Conservation (phyloP, 1,284 basidiomycete species). For the Ustilago lituana region DNA sequence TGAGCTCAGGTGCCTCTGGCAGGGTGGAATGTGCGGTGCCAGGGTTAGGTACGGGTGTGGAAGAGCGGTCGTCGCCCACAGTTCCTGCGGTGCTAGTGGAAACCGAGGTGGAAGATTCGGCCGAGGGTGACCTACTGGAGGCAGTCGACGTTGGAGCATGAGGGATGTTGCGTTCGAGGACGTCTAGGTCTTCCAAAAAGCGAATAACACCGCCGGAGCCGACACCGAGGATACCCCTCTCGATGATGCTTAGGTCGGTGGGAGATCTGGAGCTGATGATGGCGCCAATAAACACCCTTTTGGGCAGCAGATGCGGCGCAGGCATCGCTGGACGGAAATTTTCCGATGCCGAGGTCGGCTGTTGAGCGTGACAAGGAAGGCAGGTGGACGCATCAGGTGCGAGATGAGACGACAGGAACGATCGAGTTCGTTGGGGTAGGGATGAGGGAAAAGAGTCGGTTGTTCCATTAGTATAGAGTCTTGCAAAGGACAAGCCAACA, state of each 20-base stretch:
- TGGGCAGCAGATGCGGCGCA: conserved; percentile 49
- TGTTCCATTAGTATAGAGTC: no score
- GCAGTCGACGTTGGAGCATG: conserved; percentile 4
- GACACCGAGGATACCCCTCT: conserved; percentile 57
- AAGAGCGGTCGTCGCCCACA: conserved; percentile 37
- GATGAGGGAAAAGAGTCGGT: no score
- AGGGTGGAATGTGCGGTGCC: conserved; percentile 13
- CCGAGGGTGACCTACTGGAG: conserved; percentile 6
- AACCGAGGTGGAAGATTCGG: conserved; percentile 23
- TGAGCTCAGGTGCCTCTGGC: conserved; percentile 36
- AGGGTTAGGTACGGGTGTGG: conserved; percentile 51
- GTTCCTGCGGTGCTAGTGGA: conserved; percentile 23
- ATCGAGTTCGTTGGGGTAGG: not conserved
- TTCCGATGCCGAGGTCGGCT: conserved; percentile 47
- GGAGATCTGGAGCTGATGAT: conserved; percentile 52
- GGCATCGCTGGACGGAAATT: conserved; percentile 53
- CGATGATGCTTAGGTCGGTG: conserved; percentile 50
- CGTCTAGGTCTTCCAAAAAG: conserved; percentile 60
- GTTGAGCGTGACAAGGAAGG: not conserved
- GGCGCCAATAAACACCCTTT: conserved; percentile 58
- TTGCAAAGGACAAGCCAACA: not conserved
- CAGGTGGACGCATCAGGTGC: not conserved
- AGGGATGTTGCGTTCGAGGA: conserved; percentile 24
- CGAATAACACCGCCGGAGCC: conserved; percentile 56
- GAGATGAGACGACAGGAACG: no score